These are phyloP conservation scores for Dryadomyces quercivorus DNA, from an alignment of 2,329 filamentous ascomycete genomes.

Conservation along the genomic window DNA sequence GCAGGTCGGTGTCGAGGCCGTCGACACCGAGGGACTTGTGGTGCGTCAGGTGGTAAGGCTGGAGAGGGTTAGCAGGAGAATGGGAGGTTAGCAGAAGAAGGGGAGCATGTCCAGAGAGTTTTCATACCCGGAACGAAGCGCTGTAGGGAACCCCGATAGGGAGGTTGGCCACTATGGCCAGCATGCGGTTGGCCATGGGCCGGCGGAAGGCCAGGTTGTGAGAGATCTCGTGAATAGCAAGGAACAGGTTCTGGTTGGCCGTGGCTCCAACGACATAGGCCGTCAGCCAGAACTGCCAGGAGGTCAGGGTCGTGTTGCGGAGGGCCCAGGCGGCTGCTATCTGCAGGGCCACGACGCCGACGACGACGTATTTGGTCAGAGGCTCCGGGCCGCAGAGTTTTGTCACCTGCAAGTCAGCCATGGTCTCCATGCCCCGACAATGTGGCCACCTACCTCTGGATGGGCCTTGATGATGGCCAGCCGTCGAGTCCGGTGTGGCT, in stretches of 20 bases:
- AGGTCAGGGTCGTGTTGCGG: constrained; percentile 65
- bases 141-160: constrained; percentile 95
- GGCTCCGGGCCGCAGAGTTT: constrained; percentile 96
- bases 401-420: constrained; percentile 50
- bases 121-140: constrained; percentile 76
- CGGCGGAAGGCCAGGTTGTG: constrained; percentile 92
- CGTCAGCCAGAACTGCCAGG: constrained; percentile 71
- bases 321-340: constrained; percentile 66
- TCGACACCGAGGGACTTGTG: constrained; percentile 97
- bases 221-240: constrained; percentile 97
- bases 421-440: too few relatives aligned
- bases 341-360: constrained; percentile 73
- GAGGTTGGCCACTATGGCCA: constrained; percentile 89
- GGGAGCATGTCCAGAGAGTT: too few relatives aligned
- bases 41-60: constrained; percentile 96
- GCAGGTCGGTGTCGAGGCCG: constrained; percentile 90
- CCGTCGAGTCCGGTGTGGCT: constrained; percentile 83
- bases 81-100: neutral
- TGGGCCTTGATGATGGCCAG: constrained; percentile 97
- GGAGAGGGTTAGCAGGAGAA: neutral
- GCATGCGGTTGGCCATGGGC: constrained; percentile 64
- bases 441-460: constrained; percentile 56
- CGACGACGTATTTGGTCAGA: constrained; percentile 85
- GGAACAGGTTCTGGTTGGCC: constrained; percentile 95
- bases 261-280: constrained; percentile 90